Base-by-base conservation (phyloP, 2,329 filamentous ascomycete species). In the Fusarium equiseti region DNA sequence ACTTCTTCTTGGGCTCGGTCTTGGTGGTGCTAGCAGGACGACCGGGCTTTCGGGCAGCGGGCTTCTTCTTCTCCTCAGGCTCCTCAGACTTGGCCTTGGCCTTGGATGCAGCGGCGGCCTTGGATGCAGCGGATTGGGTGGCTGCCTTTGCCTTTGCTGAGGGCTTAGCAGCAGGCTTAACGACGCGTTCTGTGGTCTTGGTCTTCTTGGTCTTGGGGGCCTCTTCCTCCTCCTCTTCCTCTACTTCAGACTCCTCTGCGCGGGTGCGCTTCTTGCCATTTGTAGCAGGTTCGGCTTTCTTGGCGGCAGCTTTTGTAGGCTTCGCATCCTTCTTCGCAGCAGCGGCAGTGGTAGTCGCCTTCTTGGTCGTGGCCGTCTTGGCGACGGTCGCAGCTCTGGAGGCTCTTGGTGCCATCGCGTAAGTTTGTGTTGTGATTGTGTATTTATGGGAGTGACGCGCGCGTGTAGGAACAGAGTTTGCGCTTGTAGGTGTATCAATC, bases 11-110 rank as follows among this genome's bases (percentile, higher is more conserved):
- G 43, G 57, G 63, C 56, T 64, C 62, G 8, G 59, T 61, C 61
- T 76, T 76, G 45, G 66, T 66, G 8, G 32, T 59, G 8, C 43
- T 62, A 18, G 45, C 63, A 24, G 74, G 62, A 26, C 63, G 58
- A 32, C 32, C 26, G 2, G 70, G 42, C 64, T 76, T 76, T 59
- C 68, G 67, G 16, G 62, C 60, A 9, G 54, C 59, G 4, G 76
- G 62, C 66, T 59, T 94, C 60, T 59, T 94, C 60, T 61, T 66
- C 48, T 67, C 66, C 9, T 74, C 71, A 24, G 66, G 90, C 71
- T 91, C 82, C 54, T 85, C 88, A 78, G 70, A 71, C 71, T 74
- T 77, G 64, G 66, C 56, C 58, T 70, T 72, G 32, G 49, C 22
- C 66, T 76, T 74, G 56, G 62, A 71, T 15, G 72, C 72, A 15